Base-by-base conservation (phyloP, 2,329 filamentous ascomycete genomes). In the Penicillium capsulatum region DNA sequence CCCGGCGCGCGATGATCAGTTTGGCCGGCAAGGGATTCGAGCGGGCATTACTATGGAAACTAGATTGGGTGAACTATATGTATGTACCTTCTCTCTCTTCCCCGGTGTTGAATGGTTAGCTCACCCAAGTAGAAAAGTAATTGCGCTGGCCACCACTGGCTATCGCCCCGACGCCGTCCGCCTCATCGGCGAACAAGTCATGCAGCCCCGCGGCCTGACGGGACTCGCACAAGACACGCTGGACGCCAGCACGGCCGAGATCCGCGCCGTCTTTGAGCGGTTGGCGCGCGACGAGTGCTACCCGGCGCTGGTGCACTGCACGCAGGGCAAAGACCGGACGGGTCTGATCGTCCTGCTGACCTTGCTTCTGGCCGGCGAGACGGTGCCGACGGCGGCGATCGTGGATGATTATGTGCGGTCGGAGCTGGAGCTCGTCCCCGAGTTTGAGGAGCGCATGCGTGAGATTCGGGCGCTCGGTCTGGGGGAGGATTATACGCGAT, bases 251-350 rank as follows among this genome's bases (percentile, higher is more conserved):
- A 77, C 75, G 0, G 60, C 66, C 1, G 74, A 75, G 30, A 88
- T 97, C 42, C 75, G 76, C 4, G 65, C 77, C 16, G 81, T 87
- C 0, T 87, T 96, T 47, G 74, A 81, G 24, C 63, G 79, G 1
- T 79, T 95, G 41, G 65, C 72, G 7, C 60, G 72, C 1, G 59
- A 69, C 2, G 51, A 61, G 0, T 72, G 71, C 11, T 79, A 81
- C 47, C 87, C 88, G 0, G 64, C 81, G 1, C 59, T 94, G 6
- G 68, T 92, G 2, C 87, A 94, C 63, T 95, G 89, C 63, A 92
- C 88, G 1, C 87, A 94, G 56, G 89, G 89, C 42, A 95, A 94
- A 60, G 89, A 94, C 58, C 77, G 89, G 2, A 89, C 80, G 1
- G 89, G 89, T 0, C 68, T 94, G 9, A 71, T 86, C 8, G 71